Base-by-base conservation (phyloP, 2,329 filamentous ascomycete genomes). In the Cladosporium sp. region DNA sequence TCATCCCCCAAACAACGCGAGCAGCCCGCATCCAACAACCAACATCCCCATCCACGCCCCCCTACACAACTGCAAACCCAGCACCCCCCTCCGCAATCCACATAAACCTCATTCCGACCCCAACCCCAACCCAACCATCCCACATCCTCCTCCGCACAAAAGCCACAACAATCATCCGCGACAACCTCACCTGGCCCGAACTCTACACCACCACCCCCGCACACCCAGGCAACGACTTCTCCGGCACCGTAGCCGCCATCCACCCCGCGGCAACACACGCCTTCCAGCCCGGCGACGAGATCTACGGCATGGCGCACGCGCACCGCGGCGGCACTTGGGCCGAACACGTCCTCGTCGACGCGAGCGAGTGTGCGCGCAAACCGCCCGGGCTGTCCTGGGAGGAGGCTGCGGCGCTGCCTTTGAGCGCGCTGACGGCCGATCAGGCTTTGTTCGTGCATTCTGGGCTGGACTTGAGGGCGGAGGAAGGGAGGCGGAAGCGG, bases 381-480 rank as follows among this genome's bases (percentile, higher is more conserved):
- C 70, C 70, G 0, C 50, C 55, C 29, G 52, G 53, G 3, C 51
- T 73, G n/a, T 52, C 46, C 27, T 69, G 67, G 62, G 59, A 59
- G 2, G 61, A 70, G 18, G 66, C 69, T 0, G 67, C 70, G 1
- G 66, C 69, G 3, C 61, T 66, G 22, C 71, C 71, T 2, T 58
- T 73, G 16, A 69, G 66, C 49, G 68, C 71, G 12, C 55, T 72
- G 20, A 73, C 71, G 0, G 71, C 69, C 3, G 70, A 63, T 50
- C 71, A 73, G 59, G 63, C 60, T 6, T 51, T 72, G 16, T 75
- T 74, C 51, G 39, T 22, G 12, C 29, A 57, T 16, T 53, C 35
- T 3, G 55, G 49, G 2, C 15, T 57, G 35, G 12, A 16, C 6
- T 30, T 22, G 11, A 12, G 11, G n/a, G 6, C 48, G 30, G n/a